A percentile compares a stretch with the other conserved stretches of the same genome.
phyloP scores from a whole-genome alignment of 495 filamentous ascomycete species.

The Paragyromitra xinjiangensis region DNA sequence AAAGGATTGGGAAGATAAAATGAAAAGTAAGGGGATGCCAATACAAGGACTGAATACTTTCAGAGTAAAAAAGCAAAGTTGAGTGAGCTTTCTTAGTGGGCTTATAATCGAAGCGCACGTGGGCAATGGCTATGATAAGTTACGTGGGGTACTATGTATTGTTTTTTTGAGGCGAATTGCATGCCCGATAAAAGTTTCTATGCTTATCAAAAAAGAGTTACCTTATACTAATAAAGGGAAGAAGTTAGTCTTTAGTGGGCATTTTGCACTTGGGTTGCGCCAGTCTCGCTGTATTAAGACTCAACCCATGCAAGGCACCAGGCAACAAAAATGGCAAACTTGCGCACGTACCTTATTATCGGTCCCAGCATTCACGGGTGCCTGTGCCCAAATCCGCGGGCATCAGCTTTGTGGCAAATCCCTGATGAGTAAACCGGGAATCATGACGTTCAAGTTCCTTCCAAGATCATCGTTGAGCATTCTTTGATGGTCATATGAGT shows the following conservation, averaged over 20 bases:
- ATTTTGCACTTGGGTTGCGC: background rate
- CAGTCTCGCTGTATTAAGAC: background rate
- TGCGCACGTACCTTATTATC: conserved; percentile 41
- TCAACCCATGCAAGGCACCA: conserved; percentile 25
- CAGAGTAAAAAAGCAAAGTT: conserved; percentile 45
- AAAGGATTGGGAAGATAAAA: conserved; percentile 48
- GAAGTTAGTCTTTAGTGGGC: too few relatives aligned
- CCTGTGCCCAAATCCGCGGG: background rate
- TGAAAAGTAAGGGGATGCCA: conserved; percentile 51
- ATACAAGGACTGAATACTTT: conserved; percentile 47
- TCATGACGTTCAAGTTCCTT: conserved; percentile 18
- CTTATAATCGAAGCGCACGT: background rate
- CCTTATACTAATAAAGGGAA: too few relatives aligned
- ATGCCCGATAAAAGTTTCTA: too few relatives aligned
- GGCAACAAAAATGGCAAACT: background rate
- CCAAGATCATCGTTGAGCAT: conserved; percentile 2
- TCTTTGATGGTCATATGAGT: conserved; percentile 10
- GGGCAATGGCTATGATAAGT: background rate
- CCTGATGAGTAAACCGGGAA: background rate
- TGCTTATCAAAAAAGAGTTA: too few relatives aligned
- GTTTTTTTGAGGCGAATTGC: too few relatives aligned
- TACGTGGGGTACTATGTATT: background rate
- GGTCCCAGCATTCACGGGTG: background rate
- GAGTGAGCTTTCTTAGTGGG: background rate
- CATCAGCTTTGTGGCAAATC: background rate